Evolutionary conservation across 495 filamentous ascomycete species (phyloP).

Genomic region (Lasiosphaeria ovina): DNA sequence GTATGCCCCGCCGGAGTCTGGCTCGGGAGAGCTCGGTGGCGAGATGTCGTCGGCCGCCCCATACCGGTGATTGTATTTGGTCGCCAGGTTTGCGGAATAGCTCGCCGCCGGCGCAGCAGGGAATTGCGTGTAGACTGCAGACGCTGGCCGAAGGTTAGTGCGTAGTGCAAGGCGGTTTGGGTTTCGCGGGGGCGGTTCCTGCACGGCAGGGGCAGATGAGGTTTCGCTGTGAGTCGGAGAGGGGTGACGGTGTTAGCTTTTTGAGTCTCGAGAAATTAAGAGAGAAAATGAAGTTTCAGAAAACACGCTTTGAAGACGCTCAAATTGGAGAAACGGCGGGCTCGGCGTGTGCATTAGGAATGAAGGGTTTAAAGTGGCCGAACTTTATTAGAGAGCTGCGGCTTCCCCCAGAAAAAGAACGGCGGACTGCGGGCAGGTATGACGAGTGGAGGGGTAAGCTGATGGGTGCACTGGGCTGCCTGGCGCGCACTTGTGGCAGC

Average conservation of each 20-base stretch:
- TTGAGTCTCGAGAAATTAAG: not conserved
- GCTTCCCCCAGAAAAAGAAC: too few relatives aligned
- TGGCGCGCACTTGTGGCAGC: too few relatives aligned
- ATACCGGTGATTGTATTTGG: slow-evolving; percentile 29
- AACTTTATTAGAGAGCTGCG: too few relatives aligned
- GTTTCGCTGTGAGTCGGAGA: slow-evolving; percentile 23
- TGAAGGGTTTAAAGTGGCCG: too few relatives aligned
- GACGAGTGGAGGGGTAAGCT: too few relatives aligned
- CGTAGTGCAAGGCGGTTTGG: slow-evolving; percentile 33
- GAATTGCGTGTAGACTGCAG: slow-evolving; percentile 41
- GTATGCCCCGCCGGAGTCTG: slow-evolving; percentile 17
- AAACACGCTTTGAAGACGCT: too few relatives aligned
- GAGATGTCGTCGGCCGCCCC: slow-evolving; percentile 41
- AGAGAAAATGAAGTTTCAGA: slow-evolving; percentile 2
- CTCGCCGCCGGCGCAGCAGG: slow-evolving; percentile 23
- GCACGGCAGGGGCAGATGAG: slow-evolving; percentile 32
- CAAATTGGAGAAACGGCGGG: too few relatives aligned
- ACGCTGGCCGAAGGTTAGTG: slow-evolving; percentile 35
- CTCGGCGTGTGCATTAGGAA: too few relatives aligned
- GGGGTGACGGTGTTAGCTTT: slow-evolving; percentile 11
- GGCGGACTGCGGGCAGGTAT: too few relatives aligned
- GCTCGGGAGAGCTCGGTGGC: slow-evolving; percentile 50
- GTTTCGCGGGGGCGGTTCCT: slow-evolving; percentile 34
- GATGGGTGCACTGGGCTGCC: too few relatives aligned
- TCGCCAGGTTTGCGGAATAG: slow-evolving; percentile 38